Evolutionary conservation across 805 yeast species (phyloP).

Genomic region (Candida tibetensis): DNA sequence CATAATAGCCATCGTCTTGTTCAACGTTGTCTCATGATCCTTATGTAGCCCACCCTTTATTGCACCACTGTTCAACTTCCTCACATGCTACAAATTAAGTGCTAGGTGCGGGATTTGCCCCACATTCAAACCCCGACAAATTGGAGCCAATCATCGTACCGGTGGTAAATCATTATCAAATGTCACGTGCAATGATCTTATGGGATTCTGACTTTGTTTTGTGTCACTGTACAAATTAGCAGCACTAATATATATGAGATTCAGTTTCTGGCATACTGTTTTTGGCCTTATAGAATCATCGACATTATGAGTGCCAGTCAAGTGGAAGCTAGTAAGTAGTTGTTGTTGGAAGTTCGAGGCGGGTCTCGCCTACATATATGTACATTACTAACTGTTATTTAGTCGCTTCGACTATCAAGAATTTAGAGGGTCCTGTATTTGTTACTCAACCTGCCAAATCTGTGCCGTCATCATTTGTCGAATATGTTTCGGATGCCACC

Average conservation of each 20-base stretch:
- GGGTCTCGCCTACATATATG: no score
- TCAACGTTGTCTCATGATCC: no score
- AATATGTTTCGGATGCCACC: conserved; percentile 19
- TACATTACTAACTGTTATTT: conserved; percentile 9
- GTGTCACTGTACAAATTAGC: not conserved
- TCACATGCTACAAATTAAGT: no score
- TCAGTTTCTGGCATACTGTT: not conserved
- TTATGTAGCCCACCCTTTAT: no score
- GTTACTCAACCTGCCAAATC: conserved; percentile 48
- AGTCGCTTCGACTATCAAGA: conserved; percentile 31
- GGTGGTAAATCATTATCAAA: conserved; percentile 8
- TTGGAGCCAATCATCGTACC: conserved; percentile 4
- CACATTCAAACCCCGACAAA: not conserved
- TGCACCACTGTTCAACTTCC: no score
- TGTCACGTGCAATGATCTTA: conserved; percentile 16
- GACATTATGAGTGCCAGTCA: conserved; percentile 12
- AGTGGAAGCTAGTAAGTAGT: conserved; percentile 10
- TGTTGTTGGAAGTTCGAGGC: no score
- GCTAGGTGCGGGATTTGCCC: not conserved
- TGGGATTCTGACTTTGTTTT: not conserved
- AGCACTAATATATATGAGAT: not conserved
- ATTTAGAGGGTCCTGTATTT: conserved; percentile 34
- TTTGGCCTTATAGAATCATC: not conserved
- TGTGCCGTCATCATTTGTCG: conserved; percentile 31
- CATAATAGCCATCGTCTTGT: no score